Evolutionary conservation across 1,284 basidiomycete species (phyloP).

Genomic region (Tilletia walkeri): DNA sequence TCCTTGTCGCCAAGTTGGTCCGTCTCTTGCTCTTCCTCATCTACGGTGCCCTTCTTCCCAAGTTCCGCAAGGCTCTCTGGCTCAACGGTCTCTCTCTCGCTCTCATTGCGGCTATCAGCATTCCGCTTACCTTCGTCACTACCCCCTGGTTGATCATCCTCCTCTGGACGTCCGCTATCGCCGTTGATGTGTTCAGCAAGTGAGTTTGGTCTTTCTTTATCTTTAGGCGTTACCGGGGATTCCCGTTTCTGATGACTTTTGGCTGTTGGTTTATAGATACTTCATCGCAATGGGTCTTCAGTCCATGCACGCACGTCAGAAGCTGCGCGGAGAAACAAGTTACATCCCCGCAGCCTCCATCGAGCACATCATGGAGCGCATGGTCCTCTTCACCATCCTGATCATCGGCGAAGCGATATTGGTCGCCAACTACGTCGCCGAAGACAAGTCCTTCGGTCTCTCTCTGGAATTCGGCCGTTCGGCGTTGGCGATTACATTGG

Average conservation of each 20-base stretch:
- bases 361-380: slow-evolving; percentile 46
- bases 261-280: slow-evolving; percentile 24
- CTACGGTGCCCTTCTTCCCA: slow-evolving; percentile 47
- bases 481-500: slow-evolving; percentile 41
- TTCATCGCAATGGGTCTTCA: slow-evolving; percentile 34
- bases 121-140: slow-evolving; percentile 38
- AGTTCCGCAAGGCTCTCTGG: slow-evolving; percentile 47
- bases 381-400: slow-evolving; percentile 47
- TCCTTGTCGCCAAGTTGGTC: slow-evolving; percentile 44
- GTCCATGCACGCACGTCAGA: slow-evolving; percentile 32
- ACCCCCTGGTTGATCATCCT: slow-evolving; percentile 30
- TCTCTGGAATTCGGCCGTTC: slow-evolving; percentile 36
- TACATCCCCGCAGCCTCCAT: slow-evolving; percentile 42
- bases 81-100: slow-evolving; percentile 33
- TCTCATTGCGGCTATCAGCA: slow-evolving; percentile 38
- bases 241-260: not conserved
- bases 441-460: slow-evolving; percentile 12
- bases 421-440: slow-evolving; percentile 20
- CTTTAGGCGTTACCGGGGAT: not conserved
- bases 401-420: slow-evolving; percentile 48
- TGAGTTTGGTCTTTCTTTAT: not conserved
- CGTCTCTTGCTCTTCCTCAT: slow-evolving; percentile 37
- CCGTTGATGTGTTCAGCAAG: slow-evolving; percentile 31
- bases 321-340: slow-evolving; percentile 33
- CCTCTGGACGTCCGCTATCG: slow-evolving; percentile 39